Evolutionary conservation across 805 yeast species (phyloP), one percentile per base, ranked within the genome.

Genomic region (Metschnikowia dekortorum): DNA sequence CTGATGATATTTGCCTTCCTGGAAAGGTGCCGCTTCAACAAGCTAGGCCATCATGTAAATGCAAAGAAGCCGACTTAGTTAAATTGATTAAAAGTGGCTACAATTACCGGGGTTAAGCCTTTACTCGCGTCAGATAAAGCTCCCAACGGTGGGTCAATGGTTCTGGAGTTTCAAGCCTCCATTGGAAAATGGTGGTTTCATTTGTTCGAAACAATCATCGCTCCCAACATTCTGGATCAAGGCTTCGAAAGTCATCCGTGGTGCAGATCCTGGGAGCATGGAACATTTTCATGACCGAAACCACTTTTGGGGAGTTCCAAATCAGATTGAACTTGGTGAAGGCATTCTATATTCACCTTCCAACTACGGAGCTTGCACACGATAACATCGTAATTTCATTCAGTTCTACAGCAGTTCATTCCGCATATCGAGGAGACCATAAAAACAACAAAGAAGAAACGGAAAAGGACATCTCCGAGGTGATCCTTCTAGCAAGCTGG

Each of bases 401-500:
- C 61, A 72, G 0, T 90, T 81, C 61, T 91, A 86, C 63, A 71
- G 33, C 96, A 87, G 61, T 94, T 87, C 60, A 48, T 66, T 3
- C 72, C 79, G 0, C 57, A 64, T 1, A 70, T 92, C n/a, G 63
- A 65, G 1, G 78, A 76, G 0, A 64, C 69, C 9, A 61, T 90
- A 8, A 59, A 57, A 0, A 61, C 62, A 1, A 75, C 76, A 1
- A 83, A 76, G 64, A 81, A 78, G 59, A 65, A 68, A 2, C 69
- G 34, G 89, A 84, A 51, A 92, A 91, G 62, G 89, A 89, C 45
- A 80, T 94, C 8, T 76, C 82, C 34, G 99, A 94, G 51, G 84
- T 90, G 3, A 89, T 94, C 39, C 69, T 89, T 41, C 74, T 94
- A 13, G 97, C 99, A 1, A 88, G 96, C 61, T 95, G 98, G 98